Evolutionary conservation across 2,329 filamentous ascomycete genomes (phyloP).

Genomic region (Xylariaceae sp.): DNA sequence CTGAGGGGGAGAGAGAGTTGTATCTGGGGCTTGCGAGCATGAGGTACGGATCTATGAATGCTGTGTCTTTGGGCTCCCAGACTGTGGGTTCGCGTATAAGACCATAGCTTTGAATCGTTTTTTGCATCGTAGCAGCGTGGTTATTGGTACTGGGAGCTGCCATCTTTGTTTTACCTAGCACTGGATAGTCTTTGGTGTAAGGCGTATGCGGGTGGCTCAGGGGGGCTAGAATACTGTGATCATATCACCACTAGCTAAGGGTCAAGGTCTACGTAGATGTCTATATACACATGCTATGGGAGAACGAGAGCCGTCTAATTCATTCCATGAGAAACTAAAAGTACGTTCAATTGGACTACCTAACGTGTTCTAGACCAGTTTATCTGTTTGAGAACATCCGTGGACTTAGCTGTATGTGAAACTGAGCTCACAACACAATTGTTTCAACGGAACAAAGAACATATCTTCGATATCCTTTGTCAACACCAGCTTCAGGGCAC

Average conservation of each 20-base stretch:
- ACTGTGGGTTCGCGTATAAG: not conserved
- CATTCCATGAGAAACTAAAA: too few species aligned
- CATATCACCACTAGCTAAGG: not conserved
- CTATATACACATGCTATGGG: not conserved
- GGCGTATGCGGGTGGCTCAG: too few species aligned
- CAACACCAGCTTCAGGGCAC: not conserved
- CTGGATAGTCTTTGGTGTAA: not conserved
- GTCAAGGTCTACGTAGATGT: not conserved
- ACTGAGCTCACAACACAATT: conserved; percentile 2
- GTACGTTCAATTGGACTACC: too few species aligned
- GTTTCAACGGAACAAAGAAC: conserved; percentile 9
- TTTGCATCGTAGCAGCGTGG: not conserved
- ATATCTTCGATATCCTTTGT: not conserved
- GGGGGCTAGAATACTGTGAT: not conserved
- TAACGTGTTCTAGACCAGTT: not conserved
- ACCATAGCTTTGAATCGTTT: conserved; percentile 2
- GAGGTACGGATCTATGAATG: conserved; percentile 16
- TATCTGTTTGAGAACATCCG: not conserved
- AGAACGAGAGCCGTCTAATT: too few species aligned
- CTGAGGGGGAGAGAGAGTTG: not conserved
- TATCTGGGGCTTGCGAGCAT: not conserved
- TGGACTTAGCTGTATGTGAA: not conserved
- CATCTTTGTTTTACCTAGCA: not conserved
- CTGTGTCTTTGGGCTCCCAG: conserved; percentile 7
- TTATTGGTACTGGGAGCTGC: not conserved